A percentile compares a stretch with the other conserved stretches of the same genome.
Conservation (phyloP, 1,284 basidiomycete genomes). For the Trametes sp. region DNA sequence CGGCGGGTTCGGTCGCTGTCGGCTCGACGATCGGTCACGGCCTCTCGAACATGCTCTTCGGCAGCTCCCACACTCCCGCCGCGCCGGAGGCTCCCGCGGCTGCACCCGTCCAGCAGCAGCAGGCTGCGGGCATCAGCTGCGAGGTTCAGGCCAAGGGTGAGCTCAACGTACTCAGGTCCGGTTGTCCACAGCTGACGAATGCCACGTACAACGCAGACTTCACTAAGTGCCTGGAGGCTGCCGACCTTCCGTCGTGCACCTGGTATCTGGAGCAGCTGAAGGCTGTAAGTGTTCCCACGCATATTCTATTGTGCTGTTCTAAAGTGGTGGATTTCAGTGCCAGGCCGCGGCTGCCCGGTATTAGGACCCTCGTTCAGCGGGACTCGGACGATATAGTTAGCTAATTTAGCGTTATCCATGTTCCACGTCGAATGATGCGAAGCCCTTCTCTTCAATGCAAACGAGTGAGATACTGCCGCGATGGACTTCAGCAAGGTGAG, state of each 20-base stretch:
- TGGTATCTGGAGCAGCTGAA: slow-evolving; percentile 87
- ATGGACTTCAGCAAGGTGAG: background rate
- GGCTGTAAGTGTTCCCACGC: slow-evolving; percentile 59
- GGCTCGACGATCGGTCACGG: slow-evolving; percentile 88
- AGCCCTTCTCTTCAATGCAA: slow-evolving; percentile 1
- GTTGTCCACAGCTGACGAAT: slow-evolving; percentile 7
- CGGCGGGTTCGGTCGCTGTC: slow-evolving; percentile 86
- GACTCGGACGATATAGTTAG: slow-evolving; percentile 6
- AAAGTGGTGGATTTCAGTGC: slow-evolving; percentile 55
- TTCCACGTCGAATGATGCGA: slow-evolving; percentile 17
- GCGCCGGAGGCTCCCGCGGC: slow-evolving; percentile 53
- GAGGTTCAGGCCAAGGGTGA: slow-evolving; percentile 78
- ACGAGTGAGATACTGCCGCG: background rate
- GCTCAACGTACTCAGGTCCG: slow-evolving; percentile 33
- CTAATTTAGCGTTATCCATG: slow-evolving; percentile 22
- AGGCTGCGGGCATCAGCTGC: slow-evolving; percentile 56
- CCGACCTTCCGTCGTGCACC: slow-evolving; percentile 77
- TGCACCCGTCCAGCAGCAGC: slow-evolving; percentile 51
- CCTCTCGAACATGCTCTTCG: slow-evolving; percentile 86
- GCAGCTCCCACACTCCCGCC: slow-evolving; percentile 57
- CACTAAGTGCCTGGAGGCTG: slow-evolving; percentile 80
- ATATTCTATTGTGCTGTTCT: slow-evolving; percentile 3
- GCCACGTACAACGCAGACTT: slow-evolving; percentile 58
- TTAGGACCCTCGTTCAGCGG: slow-evolving; percentile 40
- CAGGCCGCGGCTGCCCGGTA: slow-evolving; percentile 78